A percentile compares a stretch with the other conserved stretches of the same genome.
phyloP scores from a whole-genome alignment of 2,329 filamentous ascomycete species.

The Cyphellophora europaea region DNA sequence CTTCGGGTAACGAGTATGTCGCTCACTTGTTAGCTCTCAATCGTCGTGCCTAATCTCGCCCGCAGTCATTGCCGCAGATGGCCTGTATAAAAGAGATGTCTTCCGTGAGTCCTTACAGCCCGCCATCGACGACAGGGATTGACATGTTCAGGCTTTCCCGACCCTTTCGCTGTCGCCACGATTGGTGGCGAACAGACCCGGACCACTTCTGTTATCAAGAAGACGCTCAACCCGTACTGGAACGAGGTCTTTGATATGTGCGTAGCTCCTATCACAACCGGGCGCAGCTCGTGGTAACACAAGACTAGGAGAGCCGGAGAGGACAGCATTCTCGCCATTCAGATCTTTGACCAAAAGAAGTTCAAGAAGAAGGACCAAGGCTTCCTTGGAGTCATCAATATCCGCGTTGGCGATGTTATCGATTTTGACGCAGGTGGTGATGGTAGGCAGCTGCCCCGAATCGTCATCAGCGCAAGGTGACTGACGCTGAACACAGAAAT shows the following conservation, averaged over 20 bases:
- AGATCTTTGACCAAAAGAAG: constrained; percentile 99
- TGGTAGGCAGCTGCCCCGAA: constrained; percentile 52
- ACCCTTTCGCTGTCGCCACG: constrained; percentile 95
- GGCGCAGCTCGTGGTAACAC: constrained; percentile 1
- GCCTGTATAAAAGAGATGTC: constrained; percentile 97
- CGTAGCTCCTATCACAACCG: constrained; percentile 23
- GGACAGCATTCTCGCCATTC: constrained; percentile 91
- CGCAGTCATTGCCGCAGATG: constrained; percentile 96
- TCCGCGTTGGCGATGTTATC: constrained; percentile 88
- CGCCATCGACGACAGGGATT: constrained; percentile 5
- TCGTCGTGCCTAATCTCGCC: constrained; percentile 13
- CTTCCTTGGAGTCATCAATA: constrained; percentile 94
- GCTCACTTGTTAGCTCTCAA: constrained; percentile 15
- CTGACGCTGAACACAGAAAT: constrained; percentile 53
- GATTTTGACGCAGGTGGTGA: constrained; percentile 83
- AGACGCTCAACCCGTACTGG: constrained; percentile 99
- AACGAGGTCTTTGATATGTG: constrained; percentile 99
- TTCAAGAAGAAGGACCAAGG: constrained; percentile 99
- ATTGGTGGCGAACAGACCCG: constrained; percentile 96
- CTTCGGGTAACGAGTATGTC: constrained; percentile 79
- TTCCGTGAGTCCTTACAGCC: constrained; percentile 60
- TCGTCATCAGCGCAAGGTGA: neutral
- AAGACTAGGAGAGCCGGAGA: constrained; percentile 69
- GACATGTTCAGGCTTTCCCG: constrained; percentile 66
- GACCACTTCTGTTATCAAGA: constrained; percentile 94